phyloP scores from a whole-genome alignment of 768 basidiomycete genomes.

The Phlebiopsis gigantea region DNA sequence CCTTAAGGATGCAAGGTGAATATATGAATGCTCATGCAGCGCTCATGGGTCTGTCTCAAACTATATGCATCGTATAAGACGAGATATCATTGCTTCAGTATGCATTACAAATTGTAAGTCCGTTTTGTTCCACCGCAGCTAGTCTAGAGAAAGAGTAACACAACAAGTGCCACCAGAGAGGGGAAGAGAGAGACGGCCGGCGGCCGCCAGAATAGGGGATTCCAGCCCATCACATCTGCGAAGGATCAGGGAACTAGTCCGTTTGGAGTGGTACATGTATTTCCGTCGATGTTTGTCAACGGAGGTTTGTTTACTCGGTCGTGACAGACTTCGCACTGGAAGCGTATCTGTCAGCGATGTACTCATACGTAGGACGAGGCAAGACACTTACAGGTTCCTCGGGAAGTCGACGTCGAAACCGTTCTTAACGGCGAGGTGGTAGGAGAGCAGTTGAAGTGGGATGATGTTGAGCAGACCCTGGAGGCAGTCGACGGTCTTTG shows the following conservation, averaged over 20 bases:
- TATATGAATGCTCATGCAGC: no score
- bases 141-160: neutral
- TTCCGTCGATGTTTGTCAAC: neutral
- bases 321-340: slow-evolving; percentile 13
- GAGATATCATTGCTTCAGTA: neutral
- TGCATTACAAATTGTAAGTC: slow-evolving; percentile 1
- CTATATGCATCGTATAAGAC: no score
- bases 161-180: neutral
- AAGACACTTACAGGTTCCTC: slow-evolving; percentile 75
- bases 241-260: neutral
- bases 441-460: slow-evolving; percentile 91
- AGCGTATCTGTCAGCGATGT: neutral
- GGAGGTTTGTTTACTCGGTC: slow-evolving; percentile 8
- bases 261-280: neutral
- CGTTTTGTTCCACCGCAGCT: slow-evolving; percentile 1
- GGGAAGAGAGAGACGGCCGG: neutral
- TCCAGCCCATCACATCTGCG: neutral
- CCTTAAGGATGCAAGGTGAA: no score
- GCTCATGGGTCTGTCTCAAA: no score
- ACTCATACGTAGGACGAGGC: neutral
- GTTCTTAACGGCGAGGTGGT: slow-evolving; percentile 92
- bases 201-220: neutral
- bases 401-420: slow-evolving; percentile 99
- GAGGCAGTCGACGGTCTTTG: slow-evolving; percentile 88
- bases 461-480: slow-evolving; percentile 97